phyloP scores from a whole-genome alignment of 164 flowering plant genomes.

The Magnolia sinica region DNA sequence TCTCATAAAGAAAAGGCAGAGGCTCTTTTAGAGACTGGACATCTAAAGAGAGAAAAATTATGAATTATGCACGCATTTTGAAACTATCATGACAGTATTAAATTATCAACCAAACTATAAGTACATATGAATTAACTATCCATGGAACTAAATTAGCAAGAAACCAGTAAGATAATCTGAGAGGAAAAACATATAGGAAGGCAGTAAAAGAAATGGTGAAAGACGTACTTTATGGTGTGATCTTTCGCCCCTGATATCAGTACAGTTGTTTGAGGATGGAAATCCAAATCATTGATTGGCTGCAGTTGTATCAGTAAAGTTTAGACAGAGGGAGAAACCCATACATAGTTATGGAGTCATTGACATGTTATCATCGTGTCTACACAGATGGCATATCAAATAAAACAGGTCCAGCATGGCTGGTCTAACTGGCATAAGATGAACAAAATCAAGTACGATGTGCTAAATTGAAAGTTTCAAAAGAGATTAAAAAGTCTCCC shows the following conservation, averaged over 20 bases:
- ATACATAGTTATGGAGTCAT: not conserved
- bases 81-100: not conserved
- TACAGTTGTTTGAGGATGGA: constrained; percentile 71
- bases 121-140: not conserved
- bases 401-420: not conserved
- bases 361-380: not conserved
- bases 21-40: no score
- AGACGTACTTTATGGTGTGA: constrained; percentile 69
- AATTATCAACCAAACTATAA: no score
- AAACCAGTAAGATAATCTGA: not conserved
- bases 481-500: not conserved
- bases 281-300: constrained; percentile 91
- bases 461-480: no score
- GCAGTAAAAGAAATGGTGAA: not conserved
- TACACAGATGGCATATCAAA: not conserved
- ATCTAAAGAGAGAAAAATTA: no score
- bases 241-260: constrained; percentile 85
- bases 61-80: not conserved
- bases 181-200: not conserved
- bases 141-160: not conserved
- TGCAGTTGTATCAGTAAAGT: constrained; percentile 34
- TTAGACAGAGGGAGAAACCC: not conserved
- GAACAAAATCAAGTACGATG: not conserved
- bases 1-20: no score
- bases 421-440: not conserved